phyloP scores from a whole-genome alignment of 2,329 filamentous ascomycete genomes.

The Phialophora expanda region DNA sequence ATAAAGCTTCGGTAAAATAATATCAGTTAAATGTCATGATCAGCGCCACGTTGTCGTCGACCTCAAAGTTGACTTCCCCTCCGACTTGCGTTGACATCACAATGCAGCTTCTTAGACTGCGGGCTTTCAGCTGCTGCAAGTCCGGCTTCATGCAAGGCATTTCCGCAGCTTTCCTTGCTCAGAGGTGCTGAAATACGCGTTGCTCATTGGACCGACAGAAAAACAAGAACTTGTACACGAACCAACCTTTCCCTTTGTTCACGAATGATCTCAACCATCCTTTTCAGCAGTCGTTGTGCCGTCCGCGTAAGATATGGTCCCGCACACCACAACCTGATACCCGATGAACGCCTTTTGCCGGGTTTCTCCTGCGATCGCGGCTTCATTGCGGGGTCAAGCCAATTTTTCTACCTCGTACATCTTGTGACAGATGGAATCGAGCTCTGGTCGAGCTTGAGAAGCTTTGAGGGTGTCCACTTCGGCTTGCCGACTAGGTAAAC shows the following conservation, averaged over 20 bases:
- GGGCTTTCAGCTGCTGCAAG: constrained; percentile 13
- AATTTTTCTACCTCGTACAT: not conserved
- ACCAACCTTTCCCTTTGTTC: not conserved
- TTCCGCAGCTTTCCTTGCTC: constrained; percentile 12
- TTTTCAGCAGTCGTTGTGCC: constrained; percentile 13
- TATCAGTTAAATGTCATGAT: not conserved
- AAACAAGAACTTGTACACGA: constrained; percentile 9
- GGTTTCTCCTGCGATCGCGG: constrained; percentile 5
- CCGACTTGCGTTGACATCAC: constrained; percentile 22
- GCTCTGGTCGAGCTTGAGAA: constrained; percentile 4
- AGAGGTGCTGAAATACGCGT: not conserved
- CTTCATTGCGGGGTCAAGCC: constrained; percentile 13
- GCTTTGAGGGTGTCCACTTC: constrained; percentile 6
- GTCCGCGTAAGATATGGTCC: constrained; percentile 14
- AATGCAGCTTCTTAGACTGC: constrained; percentile 18
- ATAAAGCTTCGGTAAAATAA: not conserved
- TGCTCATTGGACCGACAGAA: constrained; percentile 13
- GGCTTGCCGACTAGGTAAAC: constrained; percentile 14
- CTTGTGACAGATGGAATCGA: not conserved
- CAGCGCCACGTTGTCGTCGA: no score
- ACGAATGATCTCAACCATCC: not conserved
- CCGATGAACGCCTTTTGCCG: not conserved
- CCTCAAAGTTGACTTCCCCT: not conserved
- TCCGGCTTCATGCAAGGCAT: constrained; percentile 20
- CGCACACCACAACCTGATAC: not conserved